These are phyloP conservation scores for Tylopilus balloui DNA, from an alignment of 768 basidiomycete species.

Conservation along the genomic window DNA sequence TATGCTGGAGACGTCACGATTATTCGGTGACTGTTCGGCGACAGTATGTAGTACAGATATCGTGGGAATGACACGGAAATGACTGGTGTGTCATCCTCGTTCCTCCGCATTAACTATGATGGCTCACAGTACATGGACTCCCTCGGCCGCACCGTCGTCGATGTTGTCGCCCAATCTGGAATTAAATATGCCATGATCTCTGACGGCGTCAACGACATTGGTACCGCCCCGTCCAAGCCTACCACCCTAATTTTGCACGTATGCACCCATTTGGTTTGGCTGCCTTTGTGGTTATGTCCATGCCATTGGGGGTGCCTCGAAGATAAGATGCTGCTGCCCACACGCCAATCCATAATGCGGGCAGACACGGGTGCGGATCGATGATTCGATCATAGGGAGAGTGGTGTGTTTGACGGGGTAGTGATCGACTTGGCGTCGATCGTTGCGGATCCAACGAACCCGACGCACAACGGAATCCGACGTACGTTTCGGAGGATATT, in stretches of 20 bases:
- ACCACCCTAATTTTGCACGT: background rate
- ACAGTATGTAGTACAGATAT: constrained; percentile 3
- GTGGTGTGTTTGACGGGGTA: background rate
- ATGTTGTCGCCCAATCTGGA: constrained; percentile 1
- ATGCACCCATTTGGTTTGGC: constrained; percentile 1
- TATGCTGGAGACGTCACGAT: background rate
- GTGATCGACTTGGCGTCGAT: constrained; percentile 9
- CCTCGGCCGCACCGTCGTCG: constrained; percentile 1
- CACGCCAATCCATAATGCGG: background rate
- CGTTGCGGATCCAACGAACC: constrained; percentile 7
- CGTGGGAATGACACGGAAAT: constrained; percentile 4
- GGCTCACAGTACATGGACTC: background rate
- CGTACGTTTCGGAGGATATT: constrained; percentile 1
- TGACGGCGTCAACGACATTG: constrained; percentile 11
- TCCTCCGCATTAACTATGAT: background rate
- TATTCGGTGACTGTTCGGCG: constrained; percentile 3
- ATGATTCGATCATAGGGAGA: background rate
- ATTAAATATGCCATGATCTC: constrained; percentile 8
- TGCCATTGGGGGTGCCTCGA: background rate
- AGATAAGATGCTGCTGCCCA: background rate
- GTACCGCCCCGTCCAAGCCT: constrained; percentile 3
- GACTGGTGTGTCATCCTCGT: background rate
- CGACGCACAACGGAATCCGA: background rate
- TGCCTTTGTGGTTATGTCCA: constrained; percentile 7
- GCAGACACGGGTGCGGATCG: constrained; percentile 1